Evolutionary conservation across 441 rosid species (phyloP).

Genomic region (Gossypium davidsonii): DNA sequence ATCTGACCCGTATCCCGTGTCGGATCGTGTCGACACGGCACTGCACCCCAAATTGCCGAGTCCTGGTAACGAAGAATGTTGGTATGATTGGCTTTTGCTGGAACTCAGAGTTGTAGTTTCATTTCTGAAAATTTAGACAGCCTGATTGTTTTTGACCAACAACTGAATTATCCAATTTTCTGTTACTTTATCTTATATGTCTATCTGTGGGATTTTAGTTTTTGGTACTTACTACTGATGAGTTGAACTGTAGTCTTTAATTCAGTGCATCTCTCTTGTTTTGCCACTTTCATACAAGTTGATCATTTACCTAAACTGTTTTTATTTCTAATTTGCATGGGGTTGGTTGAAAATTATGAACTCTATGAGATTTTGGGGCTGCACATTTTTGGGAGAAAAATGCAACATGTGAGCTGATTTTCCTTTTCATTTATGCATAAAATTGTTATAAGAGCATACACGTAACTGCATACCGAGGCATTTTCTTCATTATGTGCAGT

Average conservation of each 20-base stretch:
- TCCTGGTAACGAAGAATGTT: background rate
- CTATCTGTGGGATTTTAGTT: too few species aligned
- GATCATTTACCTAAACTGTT: background rate
- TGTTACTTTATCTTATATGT: background rate
- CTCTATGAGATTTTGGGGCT: background rate
- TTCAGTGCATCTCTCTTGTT: background rate
- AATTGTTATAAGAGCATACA: background rate
- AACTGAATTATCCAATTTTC: background rate
- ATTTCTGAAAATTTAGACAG: background rate
- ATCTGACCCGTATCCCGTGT: too few species aligned
- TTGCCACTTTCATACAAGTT: background rate
- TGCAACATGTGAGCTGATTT: background rate
- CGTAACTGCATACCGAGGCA: background rate
- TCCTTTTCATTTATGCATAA: background rate
- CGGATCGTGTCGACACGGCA: too few species aligned
- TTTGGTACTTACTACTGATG: background rate
- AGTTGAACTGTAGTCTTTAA: background rate
- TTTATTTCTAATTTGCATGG: background rate
- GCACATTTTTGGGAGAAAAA: background rate
- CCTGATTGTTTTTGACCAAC: background rate
- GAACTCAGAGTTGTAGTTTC: background rate
- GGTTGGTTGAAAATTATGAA: background rate
- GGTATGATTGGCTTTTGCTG: constrained; percentile 5
- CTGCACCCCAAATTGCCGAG: too few species aligned
- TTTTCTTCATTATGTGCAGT: background rate